Percentiles rank a stretch among this genome's conserved stretches.
Conservation (phyloP, 805 yeast species). For the Scheffersomyces lignosus region DNA sequence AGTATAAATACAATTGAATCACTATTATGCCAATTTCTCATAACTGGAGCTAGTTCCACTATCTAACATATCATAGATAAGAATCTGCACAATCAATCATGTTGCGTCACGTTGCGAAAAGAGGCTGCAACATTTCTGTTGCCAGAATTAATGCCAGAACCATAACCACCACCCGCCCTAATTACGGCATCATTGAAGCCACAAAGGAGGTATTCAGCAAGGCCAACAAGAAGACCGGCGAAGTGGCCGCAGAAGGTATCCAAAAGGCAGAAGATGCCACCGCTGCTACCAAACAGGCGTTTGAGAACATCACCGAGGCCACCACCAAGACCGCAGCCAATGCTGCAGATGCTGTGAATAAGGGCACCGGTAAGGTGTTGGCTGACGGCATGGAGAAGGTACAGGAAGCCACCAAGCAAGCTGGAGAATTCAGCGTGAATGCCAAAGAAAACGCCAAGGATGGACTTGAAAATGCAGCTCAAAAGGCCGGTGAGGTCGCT, state of each 20-base stretch:
- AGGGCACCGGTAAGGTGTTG: slow-evolving; percentile 30
- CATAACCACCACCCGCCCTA: background rate
- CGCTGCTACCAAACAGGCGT: too few species aligned
- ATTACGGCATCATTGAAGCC: slow-evolving; percentile 23
- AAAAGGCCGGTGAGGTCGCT: slow-evolving; percentile 3
- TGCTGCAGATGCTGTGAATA: slow-evolving; percentile 27
- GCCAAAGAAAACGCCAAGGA: too few species aligned
- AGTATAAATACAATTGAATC: too few species aligned
- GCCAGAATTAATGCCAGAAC: slow-evolving; percentile 1
- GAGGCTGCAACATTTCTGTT: slow-evolving; percentile 3
- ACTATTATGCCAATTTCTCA: too few species aligned
- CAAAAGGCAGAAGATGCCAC: slow-evolving; percentile 40
- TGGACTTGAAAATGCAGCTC: slow-evolving; percentile 1
- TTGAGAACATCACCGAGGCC: slow-evolving; percentile 16
- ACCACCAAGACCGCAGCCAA: slow-evolving; percentile 20
- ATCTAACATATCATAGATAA: too few species aligned
- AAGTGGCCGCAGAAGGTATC: slow-evolving; percentile 40
- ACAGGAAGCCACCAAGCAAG: slow-evolving; percentile 4
- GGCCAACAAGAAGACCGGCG: slow-evolving; percentile 40
- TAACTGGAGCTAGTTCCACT: too few species aligned
- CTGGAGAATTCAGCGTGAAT: too few species aligned
- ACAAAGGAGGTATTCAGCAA: slow-evolving; percentile 37
- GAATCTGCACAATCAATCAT: slow-evolving; percentile 2
- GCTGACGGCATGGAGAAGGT: slow-evolving; percentile 26
- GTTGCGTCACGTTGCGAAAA: slow-evolving; percentile 10